Percentiles rank a stretch among this genome's conserved stretches.
phyloP scores from a whole-genome alignment of 2,329 filamentous ascomycete species.

The Ramichloridium luteum region DNA sequence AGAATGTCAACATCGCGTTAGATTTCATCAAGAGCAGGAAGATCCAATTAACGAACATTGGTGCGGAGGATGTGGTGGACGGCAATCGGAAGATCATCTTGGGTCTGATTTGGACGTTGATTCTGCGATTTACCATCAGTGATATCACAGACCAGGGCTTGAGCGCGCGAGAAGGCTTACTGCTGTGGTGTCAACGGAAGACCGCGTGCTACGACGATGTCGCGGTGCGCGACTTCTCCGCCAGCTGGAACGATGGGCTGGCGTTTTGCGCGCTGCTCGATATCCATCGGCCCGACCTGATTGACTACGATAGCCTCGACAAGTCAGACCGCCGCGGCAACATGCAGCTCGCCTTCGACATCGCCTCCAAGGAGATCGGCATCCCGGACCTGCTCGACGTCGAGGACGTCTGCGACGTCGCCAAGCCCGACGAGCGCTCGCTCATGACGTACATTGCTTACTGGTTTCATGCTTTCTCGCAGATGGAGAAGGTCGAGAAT shows the following conservation, averaged over 20 bases:
- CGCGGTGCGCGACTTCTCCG: slow-evolving; percentile 85
- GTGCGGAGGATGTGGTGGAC: slow-evolving; percentile 94
- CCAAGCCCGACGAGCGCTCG: slow-evolving; percentile 88
- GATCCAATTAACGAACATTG: slow-evolving; percentile 97
- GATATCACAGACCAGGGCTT: slow-evolving; percentile 97
- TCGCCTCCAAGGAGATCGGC: slow-evolving; percentile 89
- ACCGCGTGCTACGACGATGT: slow-evolving; percentile 98
- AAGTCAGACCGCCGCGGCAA: slow-evolving; percentile 90
- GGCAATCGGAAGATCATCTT: slow-evolving; percentile 96
- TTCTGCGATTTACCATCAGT: slow-evolving; percentile 94
- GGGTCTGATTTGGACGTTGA: slow-evolving; percentile 94
- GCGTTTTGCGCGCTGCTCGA: slow-evolving; percentile 94
- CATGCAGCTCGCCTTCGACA: slow-evolving; percentile 96
- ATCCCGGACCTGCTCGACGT: slow-evolving; percentile 93
- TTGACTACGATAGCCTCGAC: slow-evolving; percentile 90
- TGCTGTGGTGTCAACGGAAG: slow-evolving; percentile 96
- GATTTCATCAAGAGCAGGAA: slow-evolving; percentile 82
- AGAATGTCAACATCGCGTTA: slow-evolving; percentile 92
- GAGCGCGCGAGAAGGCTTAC: slow-evolving; percentile 88
- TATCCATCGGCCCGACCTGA: slow-evolving; percentile 92
- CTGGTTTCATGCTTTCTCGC: slow-evolving; percentile 99
- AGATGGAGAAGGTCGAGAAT: slow-evolving; percentile 98
- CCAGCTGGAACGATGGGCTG: slow-evolving; percentile 93
- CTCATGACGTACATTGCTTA: slow-evolving; percentile 99
- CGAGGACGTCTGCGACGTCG: slow-evolving; percentile 93